phyloP scores from a whole-genome alignment of 441 rosid species.

The Macaranga tanarius region DNA sequence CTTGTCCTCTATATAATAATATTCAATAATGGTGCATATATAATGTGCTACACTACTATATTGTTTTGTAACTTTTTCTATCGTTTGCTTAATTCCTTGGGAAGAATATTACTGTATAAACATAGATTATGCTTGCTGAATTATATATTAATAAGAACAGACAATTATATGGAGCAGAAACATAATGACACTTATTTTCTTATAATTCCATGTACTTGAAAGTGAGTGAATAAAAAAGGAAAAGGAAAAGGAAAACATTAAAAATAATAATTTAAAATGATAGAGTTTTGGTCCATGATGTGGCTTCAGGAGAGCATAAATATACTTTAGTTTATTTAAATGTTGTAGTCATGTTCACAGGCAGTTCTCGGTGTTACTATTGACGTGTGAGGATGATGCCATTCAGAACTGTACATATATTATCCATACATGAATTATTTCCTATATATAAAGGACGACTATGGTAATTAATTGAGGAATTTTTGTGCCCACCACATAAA shows the following conservation, averaged over 20 bases:
- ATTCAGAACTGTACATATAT: background rate
- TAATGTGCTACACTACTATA: no score
- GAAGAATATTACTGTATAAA: no score
- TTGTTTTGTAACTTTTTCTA: no score
- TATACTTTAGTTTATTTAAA: slow-evolving; percentile 1
- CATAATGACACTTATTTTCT: background rate
- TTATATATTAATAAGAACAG: no score
- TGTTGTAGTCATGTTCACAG: slow-evolving; percentile 27
- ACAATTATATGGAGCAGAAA: background rate
- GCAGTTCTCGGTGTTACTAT: slow-evolving; percentile 11
- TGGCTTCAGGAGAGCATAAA: slow-evolving; percentile 2
- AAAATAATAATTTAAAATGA: background rate
- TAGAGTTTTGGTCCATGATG: background rate
- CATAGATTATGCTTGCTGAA: no score
- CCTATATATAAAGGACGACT: background rate
- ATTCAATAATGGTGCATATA: no score
- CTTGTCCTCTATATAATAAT: no score
- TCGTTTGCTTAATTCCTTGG: no score
- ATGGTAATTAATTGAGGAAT: background rate
- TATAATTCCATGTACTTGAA: background rate
- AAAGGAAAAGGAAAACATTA: background rate
- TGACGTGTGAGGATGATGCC: slow-evolving; percentile 24
- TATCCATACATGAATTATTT: no score
- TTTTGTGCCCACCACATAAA: no score
- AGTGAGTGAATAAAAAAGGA: background rate